These are phyloP conservation scores for Ogataea salicorniae DNA, from an alignment of 805 yeast genomes.

Conservation along the genomic window DNA sequence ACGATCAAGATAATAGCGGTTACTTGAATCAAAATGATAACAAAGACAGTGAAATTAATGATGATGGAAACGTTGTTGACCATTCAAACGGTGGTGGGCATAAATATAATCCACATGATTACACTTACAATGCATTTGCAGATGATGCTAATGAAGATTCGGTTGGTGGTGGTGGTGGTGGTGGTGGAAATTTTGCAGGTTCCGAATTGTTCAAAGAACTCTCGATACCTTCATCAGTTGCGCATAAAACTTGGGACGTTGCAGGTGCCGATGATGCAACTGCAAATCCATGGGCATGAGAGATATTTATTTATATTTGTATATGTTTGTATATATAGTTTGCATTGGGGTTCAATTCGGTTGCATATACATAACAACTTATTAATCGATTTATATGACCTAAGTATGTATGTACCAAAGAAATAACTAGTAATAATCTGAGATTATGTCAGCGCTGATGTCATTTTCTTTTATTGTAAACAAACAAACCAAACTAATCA, in stretches of 20 bases:
- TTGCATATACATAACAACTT: too few relatives aligned
- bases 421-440: too few relatives aligned
- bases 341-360: too few relatives aligned
- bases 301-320: not conserved
- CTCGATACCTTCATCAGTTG: too few relatives aligned
- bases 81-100: conserved; percentile 1
- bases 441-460: too few relatives aligned
- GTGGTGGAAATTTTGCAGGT: conserved; percentile 42
- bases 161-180: conserved; percentile 30
- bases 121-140: conserved; percentile 8
- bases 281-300: conserved; percentile 58
- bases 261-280: conserved; percentile 42
- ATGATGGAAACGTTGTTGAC: conserved; percentile 13
- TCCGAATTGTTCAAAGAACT: conserved; percentile 28
- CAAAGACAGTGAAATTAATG: not conserved
- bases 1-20: conserved; percentile 34
- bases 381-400: too few relatives aligned
- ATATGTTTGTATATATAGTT: not conserved
- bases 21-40: not conserved
- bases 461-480: too few relatives aligned
- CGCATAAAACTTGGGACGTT: conserved; percentile 49
- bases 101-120: conserved; percentile 6
- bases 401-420: too few relatives aligned
- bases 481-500: too few relatives aligned
- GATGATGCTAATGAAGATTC: conserved; percentile 6